These are phyloP conservation scores for Neofusicoccum sp. DNA, from an alignment of 2,329 filamentous ascomycete species.

Conservation along the genomic window DNA sequence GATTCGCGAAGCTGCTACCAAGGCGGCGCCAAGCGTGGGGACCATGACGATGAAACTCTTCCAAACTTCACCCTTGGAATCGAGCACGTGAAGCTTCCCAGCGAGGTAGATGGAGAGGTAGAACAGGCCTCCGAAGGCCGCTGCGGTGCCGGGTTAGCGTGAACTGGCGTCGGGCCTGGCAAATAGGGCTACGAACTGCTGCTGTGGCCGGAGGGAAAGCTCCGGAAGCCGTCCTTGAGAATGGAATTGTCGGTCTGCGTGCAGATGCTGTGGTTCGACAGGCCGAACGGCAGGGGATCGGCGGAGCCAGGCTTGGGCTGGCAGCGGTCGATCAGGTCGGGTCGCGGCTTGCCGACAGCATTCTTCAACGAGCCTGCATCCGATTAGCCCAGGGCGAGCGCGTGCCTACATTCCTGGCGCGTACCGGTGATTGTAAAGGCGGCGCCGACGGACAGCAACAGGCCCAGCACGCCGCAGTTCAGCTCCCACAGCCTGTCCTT, in stretches of 20 bases:
- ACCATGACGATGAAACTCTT: constrained; percentile 55
- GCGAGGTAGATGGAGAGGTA: constrained; percentile 60
- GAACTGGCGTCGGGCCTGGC: not conserved
- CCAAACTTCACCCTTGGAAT: constrained; percentile 61
- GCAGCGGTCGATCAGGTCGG: constrained; percentile 59
- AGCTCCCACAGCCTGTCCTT: constrained; percentile 61
- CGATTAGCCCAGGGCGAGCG: constrained; percentile 10
- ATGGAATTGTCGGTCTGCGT: constrained; percentile 49
- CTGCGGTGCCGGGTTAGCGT: constrained; percentile 34
- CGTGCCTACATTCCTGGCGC: constrained; percentile 18
- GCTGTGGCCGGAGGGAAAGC: constrained; percentile 58
- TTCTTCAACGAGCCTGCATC: constrained; percentile 52
- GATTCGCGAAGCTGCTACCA: constrained; percentile 57
- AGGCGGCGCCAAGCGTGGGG: constrained; percentile 53
- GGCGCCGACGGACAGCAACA: constrained; percentile 53
- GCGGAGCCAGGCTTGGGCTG: constrained; percentile 32
- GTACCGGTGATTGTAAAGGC: constrained; percentile 56
- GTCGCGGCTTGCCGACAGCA: constrained; percentile 58
- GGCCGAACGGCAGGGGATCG: constrained; percentile 40
- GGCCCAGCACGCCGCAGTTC: constrained; percentile 59
- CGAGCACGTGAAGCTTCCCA: constrained; percentile 59
- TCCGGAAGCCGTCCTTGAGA: constrained; percentile 59
- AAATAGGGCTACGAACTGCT: constrained; percentile 44
- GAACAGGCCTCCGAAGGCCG: constrained; percentile 58
- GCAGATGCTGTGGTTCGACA: constrained; percentile 52